phyloP scores from a whole-genome alignment of 2,329 filamentous ascomycete species.

The Ciborinia camelliae region DNA sequence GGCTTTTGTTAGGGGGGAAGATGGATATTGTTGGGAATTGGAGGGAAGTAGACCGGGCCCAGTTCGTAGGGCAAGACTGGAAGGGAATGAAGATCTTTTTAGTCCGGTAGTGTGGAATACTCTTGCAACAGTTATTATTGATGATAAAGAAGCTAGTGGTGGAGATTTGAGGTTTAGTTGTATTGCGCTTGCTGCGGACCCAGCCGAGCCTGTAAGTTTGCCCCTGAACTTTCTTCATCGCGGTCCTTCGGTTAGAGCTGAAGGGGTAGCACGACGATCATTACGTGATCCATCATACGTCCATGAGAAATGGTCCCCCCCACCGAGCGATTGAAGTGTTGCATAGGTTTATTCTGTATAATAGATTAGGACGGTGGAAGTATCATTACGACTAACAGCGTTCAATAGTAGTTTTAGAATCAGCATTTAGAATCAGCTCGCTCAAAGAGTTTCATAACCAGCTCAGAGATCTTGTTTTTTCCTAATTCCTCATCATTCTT shows the following conservation, averaged over 20 bases:
- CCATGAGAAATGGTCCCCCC: not conserved
- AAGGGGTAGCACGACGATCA: not conserved
- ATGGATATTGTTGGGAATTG: slow-evolving; percentile 68
- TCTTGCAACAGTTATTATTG: slow-evolving; percentile 36
- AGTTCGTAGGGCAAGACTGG: slow-evolving; percentile 54
- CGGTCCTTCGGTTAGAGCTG: not conserved
- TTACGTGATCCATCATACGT: not conserved
- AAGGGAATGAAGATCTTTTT: slow-evolving; percentile 63
- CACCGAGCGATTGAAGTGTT: not conserved
- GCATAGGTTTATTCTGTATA: not conserved
- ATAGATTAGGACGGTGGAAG: not conserved
- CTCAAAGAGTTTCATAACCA: not conserved
- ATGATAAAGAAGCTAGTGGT: slow-evolving; percentile 27
- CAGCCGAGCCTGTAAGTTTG: not conserved
- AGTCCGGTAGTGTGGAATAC: slow-evolving; percentile 74
- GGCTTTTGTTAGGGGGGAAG: slow-evolving; percentile 78
- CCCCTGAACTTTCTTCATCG: not conserved
- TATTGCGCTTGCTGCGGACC: slow-evolving; percentile 28
- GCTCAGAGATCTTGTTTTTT: not conserved
- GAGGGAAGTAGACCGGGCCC: slow-evolving; percentile 67
- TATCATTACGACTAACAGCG: not conserved
- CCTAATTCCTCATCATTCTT: not conserved
- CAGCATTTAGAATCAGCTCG: slow-evolving; percentile 2
- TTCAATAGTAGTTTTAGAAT: not conserved
- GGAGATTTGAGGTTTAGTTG: slow-evolving; percentile 36